Percentiles rank a stretch among this genome's conserved stretches.
phyloP scores from a whole-genome alignment of 2,329 filamentous ascomycete genomes.

The Apiospora phragmitis region DNA sequence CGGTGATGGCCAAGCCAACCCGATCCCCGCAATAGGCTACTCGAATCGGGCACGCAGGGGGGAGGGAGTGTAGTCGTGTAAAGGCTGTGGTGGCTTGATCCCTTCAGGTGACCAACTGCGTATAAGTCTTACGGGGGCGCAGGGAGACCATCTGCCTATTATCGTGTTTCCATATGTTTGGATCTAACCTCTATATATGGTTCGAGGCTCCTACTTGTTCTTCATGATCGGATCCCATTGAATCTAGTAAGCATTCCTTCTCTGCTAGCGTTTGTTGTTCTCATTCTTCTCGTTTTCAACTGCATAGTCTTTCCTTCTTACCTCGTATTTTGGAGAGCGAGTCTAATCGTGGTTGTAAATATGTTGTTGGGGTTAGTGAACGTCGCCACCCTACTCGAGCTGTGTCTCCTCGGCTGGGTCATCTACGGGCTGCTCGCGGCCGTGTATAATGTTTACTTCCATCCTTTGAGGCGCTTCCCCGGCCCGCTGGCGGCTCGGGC shows the following conservation, averaged over 20 bases:
- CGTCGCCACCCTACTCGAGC: not conserved
- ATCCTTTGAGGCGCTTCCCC: not conserved
- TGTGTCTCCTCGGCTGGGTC: not conserved
- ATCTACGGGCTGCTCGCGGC: not conserved
- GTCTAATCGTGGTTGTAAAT: not conserved
- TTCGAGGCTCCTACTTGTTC: too few species aligned
- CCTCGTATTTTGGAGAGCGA: not conserved
- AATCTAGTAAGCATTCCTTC: not conserved
- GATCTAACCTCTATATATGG: not conserved
- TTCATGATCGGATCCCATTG: not conserved
- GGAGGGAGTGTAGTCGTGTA: not conserved
- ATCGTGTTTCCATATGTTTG: not conserved
- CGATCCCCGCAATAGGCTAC: not conserved
- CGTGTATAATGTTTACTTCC: constrained; percentile 7
- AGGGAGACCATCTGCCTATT: not conserved
- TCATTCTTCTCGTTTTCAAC: not conserved
- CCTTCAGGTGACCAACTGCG: not conserved
- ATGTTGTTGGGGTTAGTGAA: not conserved
- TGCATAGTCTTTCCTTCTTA: not conserved
- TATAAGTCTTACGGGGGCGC: constrained; percentile 2
- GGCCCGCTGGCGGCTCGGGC: constrained; percentile 7
- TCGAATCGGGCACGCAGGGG: not conserved
- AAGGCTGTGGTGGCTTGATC: not conserved
- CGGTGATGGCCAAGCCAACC: not conserved
- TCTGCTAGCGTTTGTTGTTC: not conserved